These are phyloP conservation scores for Arthrobotrys conoides DNA, from an alignment of 2,329 filamentous ascomycete genomes.

Conservation along the genomic window DNA sequence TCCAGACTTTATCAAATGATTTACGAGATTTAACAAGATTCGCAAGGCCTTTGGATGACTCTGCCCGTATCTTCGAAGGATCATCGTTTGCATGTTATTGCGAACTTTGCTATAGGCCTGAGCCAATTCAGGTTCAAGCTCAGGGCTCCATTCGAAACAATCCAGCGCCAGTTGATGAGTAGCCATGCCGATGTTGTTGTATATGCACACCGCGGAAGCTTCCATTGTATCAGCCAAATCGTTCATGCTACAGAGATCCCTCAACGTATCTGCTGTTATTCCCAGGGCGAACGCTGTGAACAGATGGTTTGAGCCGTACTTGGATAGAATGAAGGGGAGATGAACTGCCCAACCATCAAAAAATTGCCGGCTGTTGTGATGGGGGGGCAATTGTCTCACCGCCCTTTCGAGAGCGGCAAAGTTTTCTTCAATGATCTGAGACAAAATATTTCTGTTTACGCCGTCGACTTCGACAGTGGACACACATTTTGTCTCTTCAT, in stretches of 20 bases:
- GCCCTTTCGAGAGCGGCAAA: background rate
- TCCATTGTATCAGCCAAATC: background rate
- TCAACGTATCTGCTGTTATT: background rate
- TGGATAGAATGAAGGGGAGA: conserved; percentile 13
- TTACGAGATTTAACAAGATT: too few species aligned
- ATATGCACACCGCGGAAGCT: conserved; percentile 15
- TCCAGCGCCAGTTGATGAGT: background rate
- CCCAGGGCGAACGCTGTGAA: background rate
- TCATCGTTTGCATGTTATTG: background rate
- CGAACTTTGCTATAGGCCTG: background rate
- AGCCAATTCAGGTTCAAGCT: background rate
- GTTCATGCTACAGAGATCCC: background rate
- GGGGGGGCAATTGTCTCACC: background rate
- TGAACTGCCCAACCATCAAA: conserved; percentile 13
- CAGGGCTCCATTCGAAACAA: background rate
- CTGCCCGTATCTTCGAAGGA: conserved; percentile 26
- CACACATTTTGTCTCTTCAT: background rate
- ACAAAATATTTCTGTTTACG: conserved; percentile 7
- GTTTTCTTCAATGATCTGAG: conserved; percentile 6
- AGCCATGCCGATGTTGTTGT: conserved; percentile 25
- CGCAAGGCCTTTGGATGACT: conserved; percentile 23
- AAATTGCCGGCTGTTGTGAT: background rate
- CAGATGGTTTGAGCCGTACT: conserved; percentile 25
- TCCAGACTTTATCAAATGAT: background rate
- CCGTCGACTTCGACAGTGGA: background rate